Conservation (phyloP, 495 filamentous ascomycete genomes). For the Pseudoneurospora amorphoporcata region DNA sequence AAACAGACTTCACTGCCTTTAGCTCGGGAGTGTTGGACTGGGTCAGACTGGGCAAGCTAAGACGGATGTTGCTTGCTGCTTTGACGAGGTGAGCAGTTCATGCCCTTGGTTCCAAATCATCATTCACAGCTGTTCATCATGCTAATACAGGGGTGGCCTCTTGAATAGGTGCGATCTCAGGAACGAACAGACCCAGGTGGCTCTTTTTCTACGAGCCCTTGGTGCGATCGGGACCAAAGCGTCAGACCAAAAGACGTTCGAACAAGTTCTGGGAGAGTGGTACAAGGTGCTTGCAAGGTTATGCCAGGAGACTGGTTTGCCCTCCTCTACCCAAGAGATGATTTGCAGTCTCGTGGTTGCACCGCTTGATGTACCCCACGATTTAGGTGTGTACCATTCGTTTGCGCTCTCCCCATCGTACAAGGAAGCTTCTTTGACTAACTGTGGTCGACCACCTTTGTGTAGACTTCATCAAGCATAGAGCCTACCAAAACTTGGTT, state of each 20-base stretch:
- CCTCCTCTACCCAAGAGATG: background rate
- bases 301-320: conserved; percentile 10
- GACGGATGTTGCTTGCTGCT: conserved; percentile 21
- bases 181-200: background rate
- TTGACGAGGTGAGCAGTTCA: conserved; percentile 18
- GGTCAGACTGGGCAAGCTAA: conserved; percentile 24
- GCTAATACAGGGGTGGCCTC: background rate
- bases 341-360: conserved; percentile 10
- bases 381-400: conserved; percentile 9
- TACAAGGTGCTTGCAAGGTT: conserved; percentile 16
- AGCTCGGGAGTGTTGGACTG: conserved; percentile 5
- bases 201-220: conserved; percentile 8
- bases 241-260: conserved; percentile 5
- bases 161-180: conserved; percentile 7
- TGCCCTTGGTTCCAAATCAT: background rate
- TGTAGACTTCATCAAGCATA: conserved; percentile 7
- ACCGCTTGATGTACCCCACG: conserved; percentile 8
- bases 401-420: background rate
- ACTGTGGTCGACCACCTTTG: background rate
- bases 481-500: conserved; percentile 29
- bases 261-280: conserved; percentile 7
- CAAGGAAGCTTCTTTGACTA: background rate
- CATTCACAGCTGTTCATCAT: background rate
- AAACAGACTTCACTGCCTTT: conserved; percentile 20
- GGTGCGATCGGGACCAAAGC: conserved; percentile 3